Evolutionary conservation across 352 stramenopile genomes (phyloP).

Genomic region (Peronospora destructor): DNA sequence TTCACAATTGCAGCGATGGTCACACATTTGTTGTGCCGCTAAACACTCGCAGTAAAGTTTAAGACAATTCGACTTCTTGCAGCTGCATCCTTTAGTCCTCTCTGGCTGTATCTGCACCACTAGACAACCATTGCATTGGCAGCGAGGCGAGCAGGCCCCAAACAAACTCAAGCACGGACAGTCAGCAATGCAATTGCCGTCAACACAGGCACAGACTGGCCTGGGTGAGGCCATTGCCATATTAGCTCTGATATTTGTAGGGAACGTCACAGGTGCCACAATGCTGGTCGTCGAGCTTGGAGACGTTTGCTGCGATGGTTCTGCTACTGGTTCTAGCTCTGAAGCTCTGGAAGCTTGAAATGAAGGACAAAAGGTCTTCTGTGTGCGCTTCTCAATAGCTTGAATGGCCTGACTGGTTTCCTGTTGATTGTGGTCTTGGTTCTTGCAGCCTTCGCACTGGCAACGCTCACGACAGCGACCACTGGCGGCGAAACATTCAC

Average conservation of each 20-base stretch:
- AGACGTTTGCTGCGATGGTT: background rate
- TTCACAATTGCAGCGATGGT: conserved; percentile 70
- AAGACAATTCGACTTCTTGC: conserved; percentile 96
- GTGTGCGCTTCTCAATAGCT: conserved; percentile 43
- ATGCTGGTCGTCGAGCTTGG: background rate
- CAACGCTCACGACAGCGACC: conserved; percentile 53
- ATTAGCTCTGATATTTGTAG: conserved; percentile 14
- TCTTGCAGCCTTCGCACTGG: conserved; percentile 73
- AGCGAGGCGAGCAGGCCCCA: conserved; percentile 30
- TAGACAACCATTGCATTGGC: conserved; percentile 41
- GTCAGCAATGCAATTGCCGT: conserved; percentile 32
- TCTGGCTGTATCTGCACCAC: conserved; percentile 29
- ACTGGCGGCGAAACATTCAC: conserved; percentile 65
- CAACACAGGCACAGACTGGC: conserved; percentile 30
- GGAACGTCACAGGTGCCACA: conserved; percentile 10
- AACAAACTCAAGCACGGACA: conserved; percentile 44
- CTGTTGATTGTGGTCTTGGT: conserved; percentile 47
- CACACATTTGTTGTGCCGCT: conserved; percentile 57
- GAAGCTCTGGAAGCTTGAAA: conserved; percentile 16
- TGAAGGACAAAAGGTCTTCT: conserved; percentile 42
- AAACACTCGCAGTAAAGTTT: conserved; percentile 91
- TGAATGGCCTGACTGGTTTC: conserved; percentile 55
- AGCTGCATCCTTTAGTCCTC: conserved; percentile 86
- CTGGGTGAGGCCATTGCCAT: conserved; percentile 17
- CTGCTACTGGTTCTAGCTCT: conserved; percentile 1